These are phyloP conservation scores for Talaromyces verruculosus DNA, from an alignment of 2,329 filamentous ascomycete species.

Conservation along the genomic window DNA sequence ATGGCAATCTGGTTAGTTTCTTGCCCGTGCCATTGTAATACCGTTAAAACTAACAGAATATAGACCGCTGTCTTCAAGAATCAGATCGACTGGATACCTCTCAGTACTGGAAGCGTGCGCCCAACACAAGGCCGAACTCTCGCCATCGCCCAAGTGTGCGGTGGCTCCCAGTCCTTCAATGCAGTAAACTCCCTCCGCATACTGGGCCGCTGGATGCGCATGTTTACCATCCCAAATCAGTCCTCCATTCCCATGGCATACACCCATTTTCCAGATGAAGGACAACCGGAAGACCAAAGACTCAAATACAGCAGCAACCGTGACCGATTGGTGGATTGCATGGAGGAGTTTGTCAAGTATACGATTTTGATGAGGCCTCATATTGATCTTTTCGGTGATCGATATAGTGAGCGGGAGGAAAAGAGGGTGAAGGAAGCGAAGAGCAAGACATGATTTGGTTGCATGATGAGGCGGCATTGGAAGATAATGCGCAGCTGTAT, in stretches of 20 bases:
- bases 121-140: constrained; percentile 67
- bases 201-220: constrained; percentile 68
- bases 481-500: neutral
- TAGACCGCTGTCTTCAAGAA: constrained; percentile 67
- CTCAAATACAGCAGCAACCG: constrained; percentile 58
- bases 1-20: constrained; percentile 58
- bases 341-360: constrained; percentile 71
- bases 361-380: constrained; percentile 64
- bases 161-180: constrained; percentile 67
- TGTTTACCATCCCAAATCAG: constrained; percentile 68
- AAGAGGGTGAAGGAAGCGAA: constrained; percentile 28
- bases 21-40: too few relatives aligned
- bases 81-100: constrained; percentile 69
- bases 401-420: constrained; percentile 59
- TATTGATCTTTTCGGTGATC: constrained; percentile 61
- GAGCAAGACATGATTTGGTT: neutral
- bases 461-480: neutral
- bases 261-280: constrained; percentile 59
- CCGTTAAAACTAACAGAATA: neutral
- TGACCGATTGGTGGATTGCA: constrained; percentile 63
- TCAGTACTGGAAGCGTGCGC: constrained; percentile 61
- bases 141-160: constrained; percentile 61
- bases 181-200: constrained; percentile 65
- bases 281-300: constrained; percentile 48
- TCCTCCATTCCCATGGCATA: constrained; percentile 64